Evolutionary conservation across 1,284 basidiomycete species (phyloP).

Genomic region (Puccinia coronata): DNA sequence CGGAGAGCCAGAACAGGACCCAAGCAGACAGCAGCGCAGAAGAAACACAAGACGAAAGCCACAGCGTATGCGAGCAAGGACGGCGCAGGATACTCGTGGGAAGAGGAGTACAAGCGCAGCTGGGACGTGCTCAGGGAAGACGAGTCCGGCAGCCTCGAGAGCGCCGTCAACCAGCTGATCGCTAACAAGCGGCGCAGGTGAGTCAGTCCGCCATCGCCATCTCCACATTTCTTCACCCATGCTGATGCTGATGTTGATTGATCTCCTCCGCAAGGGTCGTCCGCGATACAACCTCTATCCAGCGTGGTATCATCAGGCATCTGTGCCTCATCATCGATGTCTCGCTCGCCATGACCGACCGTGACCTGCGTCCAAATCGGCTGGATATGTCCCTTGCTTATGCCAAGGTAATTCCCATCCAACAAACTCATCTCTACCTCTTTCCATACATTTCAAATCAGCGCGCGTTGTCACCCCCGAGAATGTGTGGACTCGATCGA

Average conservation of each 20-base stretch:
- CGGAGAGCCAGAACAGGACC: background rate
- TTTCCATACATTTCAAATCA: background rate
- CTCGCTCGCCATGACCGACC: constrained; percentile 86
- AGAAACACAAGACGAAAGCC: constrained; percentile 45
- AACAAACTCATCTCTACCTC: background rate
- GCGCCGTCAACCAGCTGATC: constrained; percentile 83
- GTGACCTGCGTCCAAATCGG: constrained; percentile 89
- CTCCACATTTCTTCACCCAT: background rate
- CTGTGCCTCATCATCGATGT: constrained; percentile 86
- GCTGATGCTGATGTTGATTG: background rate
- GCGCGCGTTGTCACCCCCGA: background rate
- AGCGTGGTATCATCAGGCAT: constrained; percentile 94
- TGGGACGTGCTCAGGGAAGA: constrained; percentile 98
- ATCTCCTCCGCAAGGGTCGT: constrained; percentile 57
- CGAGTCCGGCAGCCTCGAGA: constrained; percentile 83
- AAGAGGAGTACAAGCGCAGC: constrained; percentile 86
- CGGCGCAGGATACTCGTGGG: constrained; percentile 75
- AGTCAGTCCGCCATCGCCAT: constrained; percentile 51
- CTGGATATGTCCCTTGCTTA: constrained; percentile 87
- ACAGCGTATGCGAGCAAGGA: constrained; percentile 49
- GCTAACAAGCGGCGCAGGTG: constrained; percentile 81
- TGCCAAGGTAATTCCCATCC: constrained; percentile 62
- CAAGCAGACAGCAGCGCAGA: background rate
- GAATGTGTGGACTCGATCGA: background rate
- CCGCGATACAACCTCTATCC: constrained; percentile 79